Conservation (phyloP, 352 stramenopile genomes). For the Phytopythium sindhum region DNA sequence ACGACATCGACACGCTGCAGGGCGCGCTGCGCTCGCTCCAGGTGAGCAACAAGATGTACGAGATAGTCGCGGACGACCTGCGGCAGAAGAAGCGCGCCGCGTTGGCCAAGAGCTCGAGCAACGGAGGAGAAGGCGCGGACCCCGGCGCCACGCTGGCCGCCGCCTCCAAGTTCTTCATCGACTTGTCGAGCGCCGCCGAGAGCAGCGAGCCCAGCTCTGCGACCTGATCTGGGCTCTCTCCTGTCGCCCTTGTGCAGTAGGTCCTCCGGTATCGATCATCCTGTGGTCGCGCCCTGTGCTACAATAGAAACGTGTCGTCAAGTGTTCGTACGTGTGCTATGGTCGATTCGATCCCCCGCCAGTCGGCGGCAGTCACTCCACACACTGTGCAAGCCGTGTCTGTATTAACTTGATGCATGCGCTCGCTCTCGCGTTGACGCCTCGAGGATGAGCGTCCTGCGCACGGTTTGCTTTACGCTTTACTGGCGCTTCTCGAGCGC, state of each 20-base stretch:
- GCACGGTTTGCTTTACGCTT: background rate
- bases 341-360: background rate
- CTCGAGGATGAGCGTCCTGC: background rate
- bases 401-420: background rate
- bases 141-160: constrained; percentile 1
- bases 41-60: constrained; percentile 57
- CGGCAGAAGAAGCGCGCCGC: constrained; percentile 28
- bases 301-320: background rate
- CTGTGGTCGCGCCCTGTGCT: background rate
- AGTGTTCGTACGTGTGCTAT: background rate
- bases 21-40: constrained; percentile 61
- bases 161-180: constrained; percentile 7
- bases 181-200: background rate
- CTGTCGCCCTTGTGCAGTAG: background rate
- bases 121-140: background rate
- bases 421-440: background rate
- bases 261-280: background rate
- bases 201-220: background rate
- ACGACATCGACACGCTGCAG: constrained; percentile 63
- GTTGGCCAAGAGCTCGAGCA: background rate
- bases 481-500: constrained; percentile 72
- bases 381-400: background rate
- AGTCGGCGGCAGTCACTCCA: background rate
- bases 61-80: constrained; percentile 50
- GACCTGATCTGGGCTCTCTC: background rate